Evolutionary conservation across 352 stramenopile genomes (phyloP), one percentile per base, ranked within the genome.

Genomic region (Globisporangium yorkense): DNA sequence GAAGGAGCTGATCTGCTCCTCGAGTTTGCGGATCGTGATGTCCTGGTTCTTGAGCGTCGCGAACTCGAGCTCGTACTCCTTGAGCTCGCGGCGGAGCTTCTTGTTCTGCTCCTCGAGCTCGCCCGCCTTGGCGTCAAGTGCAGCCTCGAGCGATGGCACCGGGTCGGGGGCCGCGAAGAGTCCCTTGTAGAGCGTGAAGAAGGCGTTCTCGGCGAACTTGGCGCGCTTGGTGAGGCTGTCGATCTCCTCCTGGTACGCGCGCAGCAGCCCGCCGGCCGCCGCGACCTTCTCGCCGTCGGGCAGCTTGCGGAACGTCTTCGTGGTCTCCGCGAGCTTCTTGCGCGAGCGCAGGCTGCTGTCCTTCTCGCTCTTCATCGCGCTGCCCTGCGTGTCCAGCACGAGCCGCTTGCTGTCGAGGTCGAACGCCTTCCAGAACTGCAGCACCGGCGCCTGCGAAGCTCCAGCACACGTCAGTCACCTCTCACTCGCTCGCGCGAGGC

Each of bases 21-120:
- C 90, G n/a, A 98, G 75, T 49, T 96, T 97, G 3, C 92, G 86
- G 70, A 98, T 98, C 41, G 94, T 98, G 61, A 98, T 97, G 54
- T 98, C 94, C 67, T 98, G 94, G 72, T 98, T 98, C 74, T 98
- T 98, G 0, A 98, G 72, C 49, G 72, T 84, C 3, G 86, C 82
- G 67, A 98, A 98, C 64, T 98, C 96, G 16, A 91, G 72, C 71
- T 98, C 89, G 61, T 97, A 98, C 40, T 98, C 89, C 15, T 86
- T 82, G 5, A 98, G 72, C 57, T 98, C 92, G 27, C 74, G 68
- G 44, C 90, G 80, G 10, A 98, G 69, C 54, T 91, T 85, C 58
- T 89, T 87, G 61, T 98, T 97, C 66, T 97, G 88, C 37, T 95
- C 87, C 54, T 96, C 77, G 49, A 97, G 84, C 15, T 93, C 76